Evolutionary conservation across 1,139 yeast species (phyloP), one percentile per base, ranked within the genome.

Genomic region (Geotrichum siamense): DNA sequence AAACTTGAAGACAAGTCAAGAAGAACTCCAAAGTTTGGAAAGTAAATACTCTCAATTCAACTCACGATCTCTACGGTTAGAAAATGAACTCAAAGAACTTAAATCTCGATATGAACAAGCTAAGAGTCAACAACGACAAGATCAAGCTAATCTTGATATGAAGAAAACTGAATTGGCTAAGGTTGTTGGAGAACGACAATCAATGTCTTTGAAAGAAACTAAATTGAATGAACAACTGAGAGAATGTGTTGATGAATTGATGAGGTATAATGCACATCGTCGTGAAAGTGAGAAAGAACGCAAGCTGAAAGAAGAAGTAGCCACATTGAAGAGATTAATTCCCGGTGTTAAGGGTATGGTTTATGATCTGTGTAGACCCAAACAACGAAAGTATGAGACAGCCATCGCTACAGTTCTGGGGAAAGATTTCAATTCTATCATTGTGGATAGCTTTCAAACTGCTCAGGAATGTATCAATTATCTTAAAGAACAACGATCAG

Each of bases 321-420:
- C 78, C 0, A 72, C 77, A 50, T 64, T 89, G 45, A 81, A 78
- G 55, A 75, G 84, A 55, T 64, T 81, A 21, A 76, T 84, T 51
- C 94, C 96, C 0, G 83, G 94, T 2, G 91, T 89, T 6, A 76
- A 74, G 53, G 96, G 96, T 1, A 63, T 85, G 21, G 78, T 89
- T 2, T 74, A 78, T 52, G 96, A 87, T 55, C 67, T 91, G 30
- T 82, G 94, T 38, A 76, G 78, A 45, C 96, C 97, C 8, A 72
- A 78, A 46, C 84, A 82, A 55, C 78, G 76, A 47, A 81, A 76
- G 55, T 89, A 78, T 60, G 87, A 83, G 43, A 57, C 70, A 5
- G 95, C 98, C 0, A 73, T 91, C 34, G 78, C 84, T 41, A 82
- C 94, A 0, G 75, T 84, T 5, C 66, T 91, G 36, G 98, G 97